Evolutionary conservation across 2,329 filamentous ascomycete species (phyloP).

Genomic region (Talaromyces sp.): DNA sequence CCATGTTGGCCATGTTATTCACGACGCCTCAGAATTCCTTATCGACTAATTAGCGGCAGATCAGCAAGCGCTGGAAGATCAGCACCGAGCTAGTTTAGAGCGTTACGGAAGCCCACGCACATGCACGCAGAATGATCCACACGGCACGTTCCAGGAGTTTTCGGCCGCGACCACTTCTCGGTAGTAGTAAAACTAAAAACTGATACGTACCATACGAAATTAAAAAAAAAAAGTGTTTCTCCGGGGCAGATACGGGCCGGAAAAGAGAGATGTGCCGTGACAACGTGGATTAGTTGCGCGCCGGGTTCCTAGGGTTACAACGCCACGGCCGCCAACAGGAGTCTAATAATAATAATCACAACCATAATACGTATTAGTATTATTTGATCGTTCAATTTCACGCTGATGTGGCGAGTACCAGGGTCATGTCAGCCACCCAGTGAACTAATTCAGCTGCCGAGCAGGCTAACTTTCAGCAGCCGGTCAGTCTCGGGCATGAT

Average conservation of each 20-base stretch:
- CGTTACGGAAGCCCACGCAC: neutral
- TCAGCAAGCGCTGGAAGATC: neutral
- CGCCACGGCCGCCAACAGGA: neutral
- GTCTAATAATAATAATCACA: neutral
- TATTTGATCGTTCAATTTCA: neutral
- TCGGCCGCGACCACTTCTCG: neutral
- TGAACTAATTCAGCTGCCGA: neutral
- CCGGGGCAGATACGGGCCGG: neutral
- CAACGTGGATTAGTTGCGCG: neutral
- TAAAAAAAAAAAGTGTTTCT: neutral
- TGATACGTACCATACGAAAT: neutral
- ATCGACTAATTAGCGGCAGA: neutral
- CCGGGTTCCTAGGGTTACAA: neutral
- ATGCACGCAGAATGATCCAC: neutral
- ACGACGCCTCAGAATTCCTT: neutral
- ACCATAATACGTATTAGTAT: neutral
- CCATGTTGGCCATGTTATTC: neutral
- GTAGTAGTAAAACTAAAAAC: neutral
- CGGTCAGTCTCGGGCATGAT: neutral
- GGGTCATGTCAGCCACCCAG: neutral
- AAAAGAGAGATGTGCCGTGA: too few relatives aligned
- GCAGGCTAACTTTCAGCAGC: neutral
- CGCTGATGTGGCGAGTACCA: neutral
- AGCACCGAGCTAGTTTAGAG: neutral
- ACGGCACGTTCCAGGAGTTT: neutral